Base-by-base conservation (phyloP, 2,329 filamentous ascomycete species). In the Ascochyta koolunga region DNA sequence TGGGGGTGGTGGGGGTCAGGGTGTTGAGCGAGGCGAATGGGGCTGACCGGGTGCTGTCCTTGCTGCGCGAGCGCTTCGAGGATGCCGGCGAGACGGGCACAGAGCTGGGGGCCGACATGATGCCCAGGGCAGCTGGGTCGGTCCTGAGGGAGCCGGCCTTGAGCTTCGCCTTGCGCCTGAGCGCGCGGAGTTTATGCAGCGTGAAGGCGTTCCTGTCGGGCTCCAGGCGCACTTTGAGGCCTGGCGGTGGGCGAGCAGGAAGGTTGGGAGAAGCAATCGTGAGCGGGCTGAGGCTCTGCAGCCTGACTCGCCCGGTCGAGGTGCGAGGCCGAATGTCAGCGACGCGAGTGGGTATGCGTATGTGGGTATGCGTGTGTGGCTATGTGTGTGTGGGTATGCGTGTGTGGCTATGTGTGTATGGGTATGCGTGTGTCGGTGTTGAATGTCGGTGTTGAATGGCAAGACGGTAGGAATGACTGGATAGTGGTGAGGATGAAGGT, bases 1-100 rank as follows among this genome's bases (percentile, higher is more conserved):
- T 68, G 48, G 65, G 60, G 40, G 69, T 62, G 33, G 27, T 29
- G 27, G 27, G 10, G 47, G 66, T 63, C 19, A 64, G 63, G 18
- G 66, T 68, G 49, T 59, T 65, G 49, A 68, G 54, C 21, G 64
- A 62, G 40, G 69, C 63, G 33, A 60, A 63, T 31, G 70, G 61
- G 31, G 60, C 54, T 8, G 73, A 75, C 3, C 59, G 66, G 15
- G 68, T 61, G 62, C 72, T 76, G 64, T 75, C 73, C 58, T 64
- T 70, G 64, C 72, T 75, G 42, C 71, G 69, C 51, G 72, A 74
- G 55, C 73, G 72, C 68, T 76, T 76, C 44, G 72, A 74, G 38
- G 73, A 74, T 15, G 71, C 65, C 22, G 71, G 70, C 31, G 72
- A 74, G 32, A 68, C 58, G 42, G 73, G 66, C 24, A 69, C 59